Evolutionary conservation across 2,329 filamentous ascomycete genomes (phyloP).

Genomic region (Sporothrix inflata): DNA sequence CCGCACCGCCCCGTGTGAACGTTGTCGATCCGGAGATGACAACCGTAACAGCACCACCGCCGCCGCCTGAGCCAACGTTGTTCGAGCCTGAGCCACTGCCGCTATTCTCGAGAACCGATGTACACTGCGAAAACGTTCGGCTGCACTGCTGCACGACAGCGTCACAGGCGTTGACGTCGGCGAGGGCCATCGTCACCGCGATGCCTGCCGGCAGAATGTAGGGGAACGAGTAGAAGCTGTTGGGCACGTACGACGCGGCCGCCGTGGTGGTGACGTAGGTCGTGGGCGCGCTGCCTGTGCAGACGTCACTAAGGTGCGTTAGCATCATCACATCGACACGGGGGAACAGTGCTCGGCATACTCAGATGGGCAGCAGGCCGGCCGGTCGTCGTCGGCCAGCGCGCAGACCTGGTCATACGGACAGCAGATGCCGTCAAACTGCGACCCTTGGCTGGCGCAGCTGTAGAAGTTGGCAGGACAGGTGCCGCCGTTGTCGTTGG

Average conservation of each 20-base stretch:
- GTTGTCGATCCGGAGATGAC: conserved; percentile 25
- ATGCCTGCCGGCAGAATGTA: conserved; percentile 47
- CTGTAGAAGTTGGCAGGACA: conserved; percentile 56
- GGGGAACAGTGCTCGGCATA: conserved; percentile 40
- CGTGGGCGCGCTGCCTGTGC: conserved; percentile 58
- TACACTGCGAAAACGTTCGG: conserved; percentile 58
- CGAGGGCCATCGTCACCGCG: conserved; percentile 48
- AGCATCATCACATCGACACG: neutral
- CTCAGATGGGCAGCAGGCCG: conserved; percentile 59
- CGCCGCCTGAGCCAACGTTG: conserved; percentile 33
- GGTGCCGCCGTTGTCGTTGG: conserved; percentile 28
- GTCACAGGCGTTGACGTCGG: conserved; percentile 55
- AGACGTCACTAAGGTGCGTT: conserved; percentile 49
- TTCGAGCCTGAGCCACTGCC: conserved; percentile 39
- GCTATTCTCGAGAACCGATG: conserved; percentile 49
- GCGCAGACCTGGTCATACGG: conserved; percentile 54
- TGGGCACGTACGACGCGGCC: conserved; percentile 56
- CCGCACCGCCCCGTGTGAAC: conserved; percentile 49
- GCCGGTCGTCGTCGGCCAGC: conserved; percentile 52
- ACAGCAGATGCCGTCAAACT: conserved; percentile 56
- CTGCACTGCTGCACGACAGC: conserved; percentile 57
- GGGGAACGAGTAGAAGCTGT: conserved; percentile 64
- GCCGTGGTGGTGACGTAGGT: conserved; percentile 43
- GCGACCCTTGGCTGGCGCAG: conserved; percentile 52
- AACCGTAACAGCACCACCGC: conserved; percentile 6